phyloP scores from a whole-genome alignment of 169 alveolate genomes.

The Plasmodium fragile region DNA sequence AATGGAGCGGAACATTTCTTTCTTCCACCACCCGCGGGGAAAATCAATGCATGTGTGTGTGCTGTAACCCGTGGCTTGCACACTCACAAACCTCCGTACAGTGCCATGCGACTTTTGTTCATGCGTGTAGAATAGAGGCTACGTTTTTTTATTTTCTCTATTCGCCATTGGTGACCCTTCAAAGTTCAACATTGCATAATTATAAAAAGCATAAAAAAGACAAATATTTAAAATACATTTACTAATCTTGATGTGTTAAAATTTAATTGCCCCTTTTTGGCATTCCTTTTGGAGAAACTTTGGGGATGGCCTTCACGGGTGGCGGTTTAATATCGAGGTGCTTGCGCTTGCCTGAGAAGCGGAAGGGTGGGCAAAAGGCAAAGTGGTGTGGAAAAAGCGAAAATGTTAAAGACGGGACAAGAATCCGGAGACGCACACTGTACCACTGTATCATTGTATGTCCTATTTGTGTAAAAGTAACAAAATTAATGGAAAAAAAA shows the following conservation, averaged over 20 bases:
- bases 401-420: background rate
- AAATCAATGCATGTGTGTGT: background rate
- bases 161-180: background rate
- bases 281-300: constrained; percentile 21
- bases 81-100: background rate
- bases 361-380: background rate
- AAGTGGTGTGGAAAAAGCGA: background rate
- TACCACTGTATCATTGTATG: background rate
- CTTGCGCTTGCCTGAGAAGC: background rate
- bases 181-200: background rate
- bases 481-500: background rate
- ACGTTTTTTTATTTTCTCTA: background rate
- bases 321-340: constrained; percentile 61
- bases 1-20: background rate
- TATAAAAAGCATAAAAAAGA: constrained; percentile 30
- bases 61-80: background rate
- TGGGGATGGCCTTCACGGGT: constrained; percentile 75
- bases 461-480: background rate
- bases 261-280: constrained; percentile 7
- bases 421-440: background rate
- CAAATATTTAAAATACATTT: constrained; percentile 38
- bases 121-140: background rate
- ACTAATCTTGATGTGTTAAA: constrained; percentile 18
- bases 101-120: background rate
- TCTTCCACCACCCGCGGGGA: background rate